Percentiles rank a stretch among this genome's conserved stretches.
phyloP scores from a whole-genome alignment of 805 yeast species.

The Candida andamanensis region DNA sequence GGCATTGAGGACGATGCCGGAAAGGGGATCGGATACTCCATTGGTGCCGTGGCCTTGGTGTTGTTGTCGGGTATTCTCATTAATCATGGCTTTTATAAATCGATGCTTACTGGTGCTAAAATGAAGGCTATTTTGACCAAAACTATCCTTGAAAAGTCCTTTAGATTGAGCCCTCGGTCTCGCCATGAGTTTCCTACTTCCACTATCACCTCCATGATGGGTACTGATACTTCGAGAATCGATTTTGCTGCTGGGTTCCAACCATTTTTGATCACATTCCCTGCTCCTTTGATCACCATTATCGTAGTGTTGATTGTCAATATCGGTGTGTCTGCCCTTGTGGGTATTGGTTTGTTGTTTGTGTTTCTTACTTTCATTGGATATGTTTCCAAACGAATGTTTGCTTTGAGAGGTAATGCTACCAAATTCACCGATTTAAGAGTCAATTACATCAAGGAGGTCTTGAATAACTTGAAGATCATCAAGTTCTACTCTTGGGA shows the following conservation, averaged over 20 bases:
- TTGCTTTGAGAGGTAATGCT: slow-evolving; percentile 52
- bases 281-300: slow-evolving; percentile 58
- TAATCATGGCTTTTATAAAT: slow-evolving; percentile 60
- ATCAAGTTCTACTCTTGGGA: slow-evolving; percentile 94
- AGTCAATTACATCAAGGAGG: slow-evolving; percentile 71
- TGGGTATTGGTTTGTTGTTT: slow-evolving; percentile 58
- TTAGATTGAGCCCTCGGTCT: slow-evolving; percentile 53
- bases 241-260: slow-evolving; percentile 72
- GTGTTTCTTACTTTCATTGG: slow-evolving; percentile 48
- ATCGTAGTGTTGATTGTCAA: slow-evolving; percentile 60
- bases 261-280: slow-evolving; percentile 60
- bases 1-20: slow-evolving; percentile 24
- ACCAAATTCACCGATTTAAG: slow-evolving; percentile 69
- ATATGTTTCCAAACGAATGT: slow-evolving; percentile 45
- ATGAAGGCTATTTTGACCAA: slow-evolving; percentile 67
- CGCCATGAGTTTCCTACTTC: slow-evolving; percentile 60
- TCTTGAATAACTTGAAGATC: slow-evolving; percentile 69
- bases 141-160: slow-evolving; percentile 63
- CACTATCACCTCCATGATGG: slow-evolving; percentile 68
- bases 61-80: slow-evolving; percentile 30
- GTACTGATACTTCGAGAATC: slow-evolving; percentile 76
- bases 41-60: slow-evolving; percentile 31
- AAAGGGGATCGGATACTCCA: slow-evolving; percentile 37
- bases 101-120: slow-evolving; percentile 64
- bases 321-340: slow-evolving; percentile 67